Base-by-base conservation (phyloP, 345 rosid species). In the Lepidium didymum region DNA sequence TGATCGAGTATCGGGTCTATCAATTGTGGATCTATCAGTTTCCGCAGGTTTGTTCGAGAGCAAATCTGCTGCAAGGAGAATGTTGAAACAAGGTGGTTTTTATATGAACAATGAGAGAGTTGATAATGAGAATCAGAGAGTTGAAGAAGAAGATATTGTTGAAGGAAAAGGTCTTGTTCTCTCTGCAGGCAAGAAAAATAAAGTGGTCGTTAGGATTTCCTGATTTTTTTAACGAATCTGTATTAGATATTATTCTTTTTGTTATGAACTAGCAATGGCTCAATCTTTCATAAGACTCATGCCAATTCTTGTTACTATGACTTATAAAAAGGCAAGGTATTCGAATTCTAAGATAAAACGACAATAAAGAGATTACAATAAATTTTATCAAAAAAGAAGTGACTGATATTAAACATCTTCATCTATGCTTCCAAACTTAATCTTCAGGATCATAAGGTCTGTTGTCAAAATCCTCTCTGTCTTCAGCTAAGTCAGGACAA, bases 151-250 rank as follows among this genome's bases (percentile, higher is more conserved):
- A 43, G 97, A 93, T 81, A 80, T 93, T 55, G 89, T 90, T 72
- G 95, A 88, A 63, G 96, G 91, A 9, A 87, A 87, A 78, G 88
- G 92, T 73, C 91, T 94, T 41, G 91, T 94, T 60, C 69, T 94
- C 69, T 94, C 97, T 14, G 87, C 96, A 0, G 99, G 99, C 77
- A 90, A 91, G 85, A 91, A 94, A 86, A 94, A 94, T 73, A 90
- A 94, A 80, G 89, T 94, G 10, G 75, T 90, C 64, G 83, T 93
- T 54, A 81, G 96, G 68, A 83, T 93, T 69, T 90, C 86, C 61
- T 93, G 83, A 87, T 31, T 41, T 33, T 45, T 15, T 36, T 16
- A 40, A 21, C 55, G 11, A 45, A 12, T 16, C 12, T 34, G 56
- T 46, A 62, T 52, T 14, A 12, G 31, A 27, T 27, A 27, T 27